A percentile compares a stretch with the other conserved stretches of the same genome.
Evolutionary conservation across 164 flowering plant genomes (phyloP).

Genomic region (Umbilicus rupestris): DNA sequence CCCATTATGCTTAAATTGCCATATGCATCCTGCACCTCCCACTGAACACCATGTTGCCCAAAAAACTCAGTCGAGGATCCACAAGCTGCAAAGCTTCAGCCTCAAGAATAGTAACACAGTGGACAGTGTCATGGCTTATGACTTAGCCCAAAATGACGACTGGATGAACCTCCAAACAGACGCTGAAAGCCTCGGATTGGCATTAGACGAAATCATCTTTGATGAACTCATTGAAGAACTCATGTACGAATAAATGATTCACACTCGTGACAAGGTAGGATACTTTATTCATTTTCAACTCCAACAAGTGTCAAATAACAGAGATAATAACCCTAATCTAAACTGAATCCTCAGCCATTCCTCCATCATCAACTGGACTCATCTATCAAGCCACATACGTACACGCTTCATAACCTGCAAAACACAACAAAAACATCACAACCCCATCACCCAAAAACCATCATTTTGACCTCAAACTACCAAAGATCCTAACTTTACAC

Average conservation of each 20-base stretch:
- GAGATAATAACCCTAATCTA: too few relatives aligned
- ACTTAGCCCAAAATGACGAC: background rate
- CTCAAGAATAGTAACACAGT: background rate
- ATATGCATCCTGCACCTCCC: background rate
- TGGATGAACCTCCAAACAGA: slow-evolving; percentile 29
- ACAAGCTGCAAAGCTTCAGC: background rate
- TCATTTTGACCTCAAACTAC: background rate
- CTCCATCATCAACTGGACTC: too few relatives aligned
- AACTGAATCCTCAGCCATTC: too few relatives aligned
- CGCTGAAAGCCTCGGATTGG: slow-evolving; percentile 24
- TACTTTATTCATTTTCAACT: too few relatives aligned
- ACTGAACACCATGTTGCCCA: background rate
- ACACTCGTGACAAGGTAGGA: too few relatives aligned
- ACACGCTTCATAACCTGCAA: background rate
- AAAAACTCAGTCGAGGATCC: background rate
- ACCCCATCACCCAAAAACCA: background rate
- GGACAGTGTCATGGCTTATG: background rate
- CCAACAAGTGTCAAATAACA: too few relatives aligned
- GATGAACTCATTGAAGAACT: slow-evolving; percentile 25
- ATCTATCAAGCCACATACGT: background rate
- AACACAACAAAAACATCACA: background rate
- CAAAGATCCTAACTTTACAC: background rate
- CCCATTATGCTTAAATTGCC: background rate
- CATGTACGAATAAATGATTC: slow-evolving; percentile 1
- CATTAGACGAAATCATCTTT: slow-evolving; percentile 29